Evolutionary conservation across 228 moss, liverwort and hornwort species (phyloP).

Genomic region (Sphagnum fallax): DNA sequence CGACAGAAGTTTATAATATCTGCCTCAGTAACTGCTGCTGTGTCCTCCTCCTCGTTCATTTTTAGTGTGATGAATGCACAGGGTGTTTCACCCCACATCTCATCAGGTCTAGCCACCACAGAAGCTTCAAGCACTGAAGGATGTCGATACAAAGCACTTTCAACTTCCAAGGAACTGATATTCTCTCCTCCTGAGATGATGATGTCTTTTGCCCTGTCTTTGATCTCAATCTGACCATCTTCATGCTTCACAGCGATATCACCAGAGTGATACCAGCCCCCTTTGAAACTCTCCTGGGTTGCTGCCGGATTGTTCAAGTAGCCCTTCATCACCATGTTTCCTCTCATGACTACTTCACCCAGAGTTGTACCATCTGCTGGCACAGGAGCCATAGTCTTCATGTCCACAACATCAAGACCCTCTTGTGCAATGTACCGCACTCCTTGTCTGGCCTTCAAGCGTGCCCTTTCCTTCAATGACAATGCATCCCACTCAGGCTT

Average conservation of each 20-base stretch:
- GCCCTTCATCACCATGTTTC: slow-evolving; percentile 32
- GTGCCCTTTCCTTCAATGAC: slow-evolving; percentile 18
- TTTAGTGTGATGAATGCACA: slow-evolving; percentile 43
- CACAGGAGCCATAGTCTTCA: slow-evolving; percentile 22
- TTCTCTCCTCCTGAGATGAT: slow-evolving; percentile 52
- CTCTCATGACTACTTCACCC: slow-evolving; percentile 28
- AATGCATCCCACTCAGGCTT: slow-evolving; percentile 28
- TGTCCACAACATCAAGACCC: slow-evolving; percentile 18
- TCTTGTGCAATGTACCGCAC: slow-evolving; percentile 24
- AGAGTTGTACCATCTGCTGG: slow-evolving; percentile 17
- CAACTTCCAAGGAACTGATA: slow-evolving; percentile 36
- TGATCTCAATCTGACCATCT: slow-evolving; percentile 31
- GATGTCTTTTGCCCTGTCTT: slow-evolving; percentile 29
- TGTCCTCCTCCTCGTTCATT: slow-evolving; percentile 9
- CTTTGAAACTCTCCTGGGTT: slow-evolving; percentile 28
- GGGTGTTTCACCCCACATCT: slow-evolving; percentile 47
- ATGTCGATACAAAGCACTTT: slow-evolving; percentile 25
- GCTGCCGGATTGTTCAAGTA: slow-evolving; percentile 26
- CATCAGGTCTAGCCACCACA: slow-evolving; percentile 53
- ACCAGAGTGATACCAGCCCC: slow-evolving; percentile 32
- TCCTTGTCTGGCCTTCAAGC: slow-evolving; percentile 32
- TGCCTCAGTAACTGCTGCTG: slow-evolving; percentile 13
- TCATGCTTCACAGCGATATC: slow-evolving; percentile 33
- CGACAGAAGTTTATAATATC: slow-evolving; percentile 46
- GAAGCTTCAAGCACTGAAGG: slow-evolving; percentile 28